Evolutionary conservation across 495 filamentous ascomycete genomes (phyloP), one percentile per base, ranked within the genome.

Genomic region (Letharia lupina): DNA sequence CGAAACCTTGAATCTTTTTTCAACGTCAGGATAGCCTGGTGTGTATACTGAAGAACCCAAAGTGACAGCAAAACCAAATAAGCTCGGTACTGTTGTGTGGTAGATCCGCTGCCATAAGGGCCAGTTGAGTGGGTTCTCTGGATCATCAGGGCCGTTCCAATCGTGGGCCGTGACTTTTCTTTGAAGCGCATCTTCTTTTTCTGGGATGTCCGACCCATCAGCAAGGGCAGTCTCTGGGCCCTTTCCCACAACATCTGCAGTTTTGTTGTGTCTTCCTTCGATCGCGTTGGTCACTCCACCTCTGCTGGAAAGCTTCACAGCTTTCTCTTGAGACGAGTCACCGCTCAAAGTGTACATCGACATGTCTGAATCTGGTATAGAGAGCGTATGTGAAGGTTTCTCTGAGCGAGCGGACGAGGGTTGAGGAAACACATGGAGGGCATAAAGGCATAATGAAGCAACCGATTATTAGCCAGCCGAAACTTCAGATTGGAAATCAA

Each of bases 31-130:
- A 56, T 78, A 72, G 11, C 79, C 78, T 0, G 84, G 78, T 0
- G 81, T 77, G 61, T 84, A 75, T 44, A 86, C 80, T 4, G 85
- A 86, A 7, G 81, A 75, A 5, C 79, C 83, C 28, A 86, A 64
- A 28, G 83, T 79, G 11, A 75, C 71, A 4, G 64, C 66, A 35
- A 75, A 74, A 5, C 61, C 68, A 65, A 75, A 70, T 16, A 76
- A 60, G 8, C 37, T 33, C 18, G 63, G 63, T 41, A 31, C 42
- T 8, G 42, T 60, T 1, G 63, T 60, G 13, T 65, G 63, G 42
- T 65, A 65, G 8, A 65, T n/a, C 9, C 63, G 65, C 59, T 57
- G 65, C 65, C 50, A 68, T 13, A 75, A 35, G 4, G 67, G 63
- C 78, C 78, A 80, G 61, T 77, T 79, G 37, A 64, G 47, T 20